Conservation (phyloP, 2,329 filamentous ascomycete species). For the Pseudogymnoascus sp. region DNA sequence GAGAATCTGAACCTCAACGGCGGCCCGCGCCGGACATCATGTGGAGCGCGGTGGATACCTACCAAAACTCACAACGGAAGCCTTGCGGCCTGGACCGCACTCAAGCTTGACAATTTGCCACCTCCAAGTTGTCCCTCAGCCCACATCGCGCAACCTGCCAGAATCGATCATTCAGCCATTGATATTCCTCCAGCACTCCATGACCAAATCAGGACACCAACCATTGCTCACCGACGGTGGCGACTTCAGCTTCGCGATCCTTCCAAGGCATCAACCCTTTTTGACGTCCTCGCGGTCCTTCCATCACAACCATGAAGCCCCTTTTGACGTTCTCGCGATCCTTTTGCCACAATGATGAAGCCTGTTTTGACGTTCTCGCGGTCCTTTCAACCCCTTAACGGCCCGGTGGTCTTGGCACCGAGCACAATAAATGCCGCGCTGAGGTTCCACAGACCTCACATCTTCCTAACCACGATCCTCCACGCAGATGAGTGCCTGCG, state of each 20-base stretch:
- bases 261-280: neutral
- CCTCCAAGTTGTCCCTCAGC: neutral
- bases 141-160: neutral
- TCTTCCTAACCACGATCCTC: neutral
- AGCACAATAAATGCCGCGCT: neutral
- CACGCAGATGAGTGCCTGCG: neutral
- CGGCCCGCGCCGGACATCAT: neutral
- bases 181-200: neutral
- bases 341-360: neutral
- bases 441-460: neutral
- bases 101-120: neutral
- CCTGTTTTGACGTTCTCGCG: neutral
- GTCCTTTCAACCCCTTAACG: neutral
- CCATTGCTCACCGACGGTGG: neutral
- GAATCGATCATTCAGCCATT: neutral
- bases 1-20: neutral
- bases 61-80: neutral
- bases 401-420: neutral
- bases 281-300: neutral
- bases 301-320: neutral
- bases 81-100: neutral
- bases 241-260: neutral
- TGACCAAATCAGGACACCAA: neutral
- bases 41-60: neutral
- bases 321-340: neutral